These are phyloP conservation scores for Zygosaccharomyces pseudobailii DNA, from an alignment of 1,139 yeast species.

Conservation along the genomic window DNA sequence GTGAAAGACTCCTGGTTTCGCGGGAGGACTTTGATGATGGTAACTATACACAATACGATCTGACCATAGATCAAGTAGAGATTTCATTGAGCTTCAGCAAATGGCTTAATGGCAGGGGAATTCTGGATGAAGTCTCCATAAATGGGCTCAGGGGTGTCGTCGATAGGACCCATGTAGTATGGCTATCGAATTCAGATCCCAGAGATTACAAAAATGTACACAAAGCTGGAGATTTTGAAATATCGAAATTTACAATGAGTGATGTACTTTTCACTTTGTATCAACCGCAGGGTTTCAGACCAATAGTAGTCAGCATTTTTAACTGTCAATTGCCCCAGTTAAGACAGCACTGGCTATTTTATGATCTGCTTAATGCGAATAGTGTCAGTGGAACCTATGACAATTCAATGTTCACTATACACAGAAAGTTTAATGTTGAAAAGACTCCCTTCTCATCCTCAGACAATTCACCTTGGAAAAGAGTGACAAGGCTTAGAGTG, in stretches of 20 bases:
- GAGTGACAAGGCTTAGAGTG: constrained; percentile 73
- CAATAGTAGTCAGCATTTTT: constrained; percentile 80
- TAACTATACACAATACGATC: constrained; percentile 90
- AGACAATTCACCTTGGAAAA: constrained; percentile 43
- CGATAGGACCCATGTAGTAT: constrained; percentile 79
- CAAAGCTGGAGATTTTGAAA: constrained; percentile 88
- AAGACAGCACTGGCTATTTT: constrained; percentile 89
- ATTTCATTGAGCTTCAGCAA: constrained; percentile 74
- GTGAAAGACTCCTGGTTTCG: constrained; percentile 27
- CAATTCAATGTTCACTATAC: constrained; percentile 86
- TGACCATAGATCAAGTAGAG: constrained; percentile 81
- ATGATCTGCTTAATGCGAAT: constrained; percentile 79
- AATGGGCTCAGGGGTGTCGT: constrained; percentile 87
- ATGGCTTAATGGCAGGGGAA: constrained; percentile 89
- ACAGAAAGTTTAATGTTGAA: constrained; percentile 55
- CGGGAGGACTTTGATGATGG: constrained; percentile 66
- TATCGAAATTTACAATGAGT: constrained; percentile 74
- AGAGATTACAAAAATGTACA: constrained; percentile 69
- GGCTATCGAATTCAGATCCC: constrained; percentile 83
- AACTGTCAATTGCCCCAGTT: constrained; percentile 74
- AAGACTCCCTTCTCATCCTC: constrained; percentile 8
- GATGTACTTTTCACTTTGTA: constrained; percentile 76
- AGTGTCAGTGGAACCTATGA: constrained; percentile 89
- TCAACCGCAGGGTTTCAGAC: constrained; percentile 78
- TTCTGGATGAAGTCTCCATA: constrained; percentile 73